A percentile compares a stretch with the other conserved stretches of the same genome.
Conservation (phyloP, 2,329 filamentous ascomycete genomes). For the Neocatenulostroma microsporum region DNA sequence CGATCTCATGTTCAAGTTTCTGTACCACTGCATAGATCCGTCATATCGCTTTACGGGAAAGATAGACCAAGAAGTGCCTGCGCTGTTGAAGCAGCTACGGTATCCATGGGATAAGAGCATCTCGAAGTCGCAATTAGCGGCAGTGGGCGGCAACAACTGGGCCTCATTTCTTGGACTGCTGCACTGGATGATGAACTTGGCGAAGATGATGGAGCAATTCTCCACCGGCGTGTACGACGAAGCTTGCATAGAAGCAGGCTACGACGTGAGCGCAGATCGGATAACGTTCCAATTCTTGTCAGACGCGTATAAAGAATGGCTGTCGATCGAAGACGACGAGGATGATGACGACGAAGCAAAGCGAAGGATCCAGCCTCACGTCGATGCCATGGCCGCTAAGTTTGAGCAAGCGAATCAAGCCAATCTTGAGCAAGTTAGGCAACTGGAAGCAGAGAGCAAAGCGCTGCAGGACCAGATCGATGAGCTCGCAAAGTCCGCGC, state of each 20-base stretch:
- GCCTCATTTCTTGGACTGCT: conserved; percentile 85
- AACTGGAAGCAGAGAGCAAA: conserved; percentile 79
- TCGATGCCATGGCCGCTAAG: conserved; percentile 76
- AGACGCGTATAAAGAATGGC: conserved; percentile 85
- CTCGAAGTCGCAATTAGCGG: conserved; percentile 89
- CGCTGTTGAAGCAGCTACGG: conserved; percentile 82
- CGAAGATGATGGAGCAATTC: conserved; percentile 86
- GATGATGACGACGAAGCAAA: conserved; percentile 79
- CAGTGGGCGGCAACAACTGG: conserved; percentile 96
- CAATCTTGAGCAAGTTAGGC: conserved; percentile 74
- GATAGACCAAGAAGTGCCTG: conserved; percentile 90
- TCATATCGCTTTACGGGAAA: conserved; percentile 88
- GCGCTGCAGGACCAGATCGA: conserved; percentile 77
- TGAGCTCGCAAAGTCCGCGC: conserved; percentile 77
- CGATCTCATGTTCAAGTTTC: conserved; percentile 94
- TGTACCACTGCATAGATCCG: conserved; percentile 93
- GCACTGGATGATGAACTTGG: conserved; percentile 99
- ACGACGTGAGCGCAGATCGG: conserved; percentile 80
- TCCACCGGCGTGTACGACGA: conserved; percentile 73
- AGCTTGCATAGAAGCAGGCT: conserved; percentile 76
- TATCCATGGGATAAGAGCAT: conserved; percentile 95
- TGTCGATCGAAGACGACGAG: conserved; percentile 70
- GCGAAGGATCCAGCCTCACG: conserved; percentile 69
- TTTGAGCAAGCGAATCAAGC: conserved; percentile 81
- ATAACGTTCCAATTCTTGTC: conserved; percentile 93